phyloP scores from a whole-genome alignment of 2,329 filamentous ascomycete genomes.

The Pyrenochaeta sp. region DNA sequence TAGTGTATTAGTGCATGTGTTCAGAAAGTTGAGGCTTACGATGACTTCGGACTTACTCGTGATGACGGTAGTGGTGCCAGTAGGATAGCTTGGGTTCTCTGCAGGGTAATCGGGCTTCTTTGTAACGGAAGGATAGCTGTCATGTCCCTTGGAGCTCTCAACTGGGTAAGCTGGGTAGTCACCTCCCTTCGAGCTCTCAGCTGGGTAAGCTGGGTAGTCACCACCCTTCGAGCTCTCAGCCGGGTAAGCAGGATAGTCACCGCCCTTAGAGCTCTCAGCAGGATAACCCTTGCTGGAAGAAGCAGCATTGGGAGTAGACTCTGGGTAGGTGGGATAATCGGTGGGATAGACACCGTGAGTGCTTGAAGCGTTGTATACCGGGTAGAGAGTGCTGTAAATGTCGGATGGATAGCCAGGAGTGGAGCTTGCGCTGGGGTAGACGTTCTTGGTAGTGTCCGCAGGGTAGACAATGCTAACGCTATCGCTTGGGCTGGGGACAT shows the following conservation, averaged over 20 bases:
- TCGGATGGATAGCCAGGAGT: neutral
- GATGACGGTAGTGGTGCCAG: constrained; percentile 23
- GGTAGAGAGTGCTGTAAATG: constrained; percentile 7
- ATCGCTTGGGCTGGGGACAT: constrained; percentile 2
- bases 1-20: neutral
- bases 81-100: constrained; percentile 18
- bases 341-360: neutral
- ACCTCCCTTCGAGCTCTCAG: constrained; percentile 1
- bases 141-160: constrained; percentile 3
- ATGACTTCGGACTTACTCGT: constrained; percentile 23
- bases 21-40: neutral
- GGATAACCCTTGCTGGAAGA: constrained; percentile 16
- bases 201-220: constrained; percentile 6
- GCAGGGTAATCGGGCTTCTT: constrained; percentile 20
- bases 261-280: constrained; percentile 3
- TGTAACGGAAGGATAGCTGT: constrained; percentile 18
- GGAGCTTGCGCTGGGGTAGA: neutral
- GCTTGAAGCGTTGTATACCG: neutral
- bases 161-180: constrained; percentile 9
- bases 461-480: constrained; percentile 13
- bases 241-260: constrained; percentile 10
- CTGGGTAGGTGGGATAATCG: neutral
- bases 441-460: constrained; percentile 5
- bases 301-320: constrained; percentile 17
- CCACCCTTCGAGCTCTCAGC: constrained; percentile 1